Base-by-base conservation (phyloP, 2,329 filamentous ascomycete genomes). In the Diaporthe capsici region DNA sequence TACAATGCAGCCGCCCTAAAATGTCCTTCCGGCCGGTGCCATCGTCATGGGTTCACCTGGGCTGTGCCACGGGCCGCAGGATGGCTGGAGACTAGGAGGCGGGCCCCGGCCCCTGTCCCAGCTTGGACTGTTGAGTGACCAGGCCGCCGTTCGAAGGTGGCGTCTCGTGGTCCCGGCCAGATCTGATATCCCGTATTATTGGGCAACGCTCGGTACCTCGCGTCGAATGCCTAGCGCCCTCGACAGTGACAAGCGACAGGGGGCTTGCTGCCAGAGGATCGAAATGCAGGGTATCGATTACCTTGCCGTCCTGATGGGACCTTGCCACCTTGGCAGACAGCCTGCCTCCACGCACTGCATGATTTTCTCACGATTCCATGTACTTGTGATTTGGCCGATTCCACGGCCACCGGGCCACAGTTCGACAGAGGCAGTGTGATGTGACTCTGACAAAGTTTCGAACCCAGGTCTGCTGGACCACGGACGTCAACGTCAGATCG, bases 61-160 rank as follows among this genome's bases (percentile, higher is more conserved):
- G 58, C 25, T 37, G 60, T 70, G 47, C 61, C 75, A 76, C 75
- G 75, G 75, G 73, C 75, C 75, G 75, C 75, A 76, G 75, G 73
- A 76, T 76, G 68, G 75, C 75, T 75, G 44, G 72, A 49, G 37
- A 55, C 67, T 57, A 72, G 51, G 72, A 63, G 61, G 15, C 34
- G 25, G n/a, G 47, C 68, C 75, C 73, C 51, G 73, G 53, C 63
- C 75, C 73, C 63, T 75, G 68, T 63, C 31, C 37, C 47, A 72
- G 67, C 55, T 75, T 49, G 51, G 75, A 71, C 73, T 72, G 68
- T 72, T 57, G 47, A 67, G 25, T 8, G 42, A 70, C 49, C 65
- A 53, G 58, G 58, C 25, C 58, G 47, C 71, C 73, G 74, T 75
- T 74, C 73, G 42, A 74, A 76, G 57, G 61, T 68, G 72, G 65